phyloP scores from a whole-genome alignment of 2,329 filamentous ascomycete species.

The Trichoderma sp. region DNA sequence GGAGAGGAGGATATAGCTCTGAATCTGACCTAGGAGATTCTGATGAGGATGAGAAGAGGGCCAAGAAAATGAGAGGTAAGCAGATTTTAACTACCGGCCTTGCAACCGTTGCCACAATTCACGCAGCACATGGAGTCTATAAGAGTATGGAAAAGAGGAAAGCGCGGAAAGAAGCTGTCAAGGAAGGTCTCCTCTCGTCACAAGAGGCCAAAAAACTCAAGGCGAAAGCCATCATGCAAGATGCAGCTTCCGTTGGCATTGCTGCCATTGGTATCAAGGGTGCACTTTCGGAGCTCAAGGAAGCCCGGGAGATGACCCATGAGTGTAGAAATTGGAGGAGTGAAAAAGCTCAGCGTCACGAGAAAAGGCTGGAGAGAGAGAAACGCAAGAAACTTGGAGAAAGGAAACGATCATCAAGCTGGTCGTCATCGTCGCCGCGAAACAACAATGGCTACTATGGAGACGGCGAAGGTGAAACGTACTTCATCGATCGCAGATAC shows the following conservation, averaged over 20 bases:
- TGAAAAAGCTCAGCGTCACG: slow-evolving; percentile 55
- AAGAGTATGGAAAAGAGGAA: slow-evolving; percentile 62
- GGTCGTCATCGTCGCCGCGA: slow-evolving; percentile 48
- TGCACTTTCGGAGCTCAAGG: slow-evolving; percentile 59
- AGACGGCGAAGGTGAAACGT: slow-evolving; percentile 46
- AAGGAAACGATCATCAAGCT: slow-evolving; percentile 50
- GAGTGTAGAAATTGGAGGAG: slow-evolving; percentile 54
- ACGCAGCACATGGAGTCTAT: slow-evolving; percentile 63
- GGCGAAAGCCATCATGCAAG: slow-evolving; percentile 59
- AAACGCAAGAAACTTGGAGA: slow-evolving; percentile 39
- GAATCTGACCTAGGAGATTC: slow-evolving; percentile 62
- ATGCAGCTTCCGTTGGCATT: slow-evolving; percentile 62
- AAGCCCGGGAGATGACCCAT: slow-evolving; percentile 54
- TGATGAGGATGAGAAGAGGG: slow-evolving; percentile 58
- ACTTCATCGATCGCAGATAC: slow-evolving; percentile 53
- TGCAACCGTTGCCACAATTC: slow-evolving; percentile 62
- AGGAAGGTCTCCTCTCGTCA: slow-evolving; percentile 55
- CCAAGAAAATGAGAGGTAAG: slow-evolving; percentile 65
- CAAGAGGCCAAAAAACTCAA: slow-evolving; percentile 61
- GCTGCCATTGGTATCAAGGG: slow-evolving; percentile 62
- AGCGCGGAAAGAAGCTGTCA: slow-evolving; percentile 56
- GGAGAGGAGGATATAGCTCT: slow-evolving; percentile 51
- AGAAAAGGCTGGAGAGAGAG: slow-evolving; percentile 51
- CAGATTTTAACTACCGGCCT: slow-evolving; percentile 61
- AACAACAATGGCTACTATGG: slow-evolving; percentile 32